Conservation (phyloP, 129 eudicot species). For the Ambrosia artemisiifolia region DNA sequence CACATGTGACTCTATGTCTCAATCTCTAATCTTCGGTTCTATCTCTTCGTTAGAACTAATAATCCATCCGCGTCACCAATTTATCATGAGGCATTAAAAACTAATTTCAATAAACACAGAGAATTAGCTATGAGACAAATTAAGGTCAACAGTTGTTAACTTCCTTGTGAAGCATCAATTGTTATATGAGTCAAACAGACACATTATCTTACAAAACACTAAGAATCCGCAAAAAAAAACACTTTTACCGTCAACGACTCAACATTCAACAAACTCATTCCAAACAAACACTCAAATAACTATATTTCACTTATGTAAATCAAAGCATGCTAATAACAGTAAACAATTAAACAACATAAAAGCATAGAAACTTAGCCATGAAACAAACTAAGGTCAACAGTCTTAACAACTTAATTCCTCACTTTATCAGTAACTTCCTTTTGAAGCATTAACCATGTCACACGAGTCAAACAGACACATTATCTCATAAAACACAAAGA, state of each 20-base stretch:
- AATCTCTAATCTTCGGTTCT: background rate
- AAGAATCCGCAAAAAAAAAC: conserved; percentile 10
- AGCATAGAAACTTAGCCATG: too few relatives aligned
- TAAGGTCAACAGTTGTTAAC: conserved; percentile 2
- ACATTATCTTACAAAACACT: conserved; percentile 1
- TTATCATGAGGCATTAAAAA: background rate
- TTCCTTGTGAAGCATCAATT: conserved; percentile 12
- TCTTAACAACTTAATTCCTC: background rate
- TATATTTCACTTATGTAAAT: background rate
- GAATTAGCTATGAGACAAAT: background rate
- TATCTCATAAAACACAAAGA: background rate
- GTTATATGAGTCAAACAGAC: background rate
- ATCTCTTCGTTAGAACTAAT: background rate
- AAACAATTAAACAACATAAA: background rate
- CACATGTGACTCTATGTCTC: background rate
- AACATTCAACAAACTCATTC: conserved; percentile 11
- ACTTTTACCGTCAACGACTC: background rate
- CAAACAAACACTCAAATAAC: background rate
- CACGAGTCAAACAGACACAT: background rate
- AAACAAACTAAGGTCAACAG: too few relatives aligned
- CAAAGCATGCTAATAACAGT: conserved; percentile 6
- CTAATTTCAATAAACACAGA: conserved; percentile 7
- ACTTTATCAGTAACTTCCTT: background rate
- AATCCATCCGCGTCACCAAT: background rate
- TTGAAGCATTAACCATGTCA: background rate